Conservation (phyloP, 371 early-diverging fungal genomes). For the Entomophthora muscae region DNA sequence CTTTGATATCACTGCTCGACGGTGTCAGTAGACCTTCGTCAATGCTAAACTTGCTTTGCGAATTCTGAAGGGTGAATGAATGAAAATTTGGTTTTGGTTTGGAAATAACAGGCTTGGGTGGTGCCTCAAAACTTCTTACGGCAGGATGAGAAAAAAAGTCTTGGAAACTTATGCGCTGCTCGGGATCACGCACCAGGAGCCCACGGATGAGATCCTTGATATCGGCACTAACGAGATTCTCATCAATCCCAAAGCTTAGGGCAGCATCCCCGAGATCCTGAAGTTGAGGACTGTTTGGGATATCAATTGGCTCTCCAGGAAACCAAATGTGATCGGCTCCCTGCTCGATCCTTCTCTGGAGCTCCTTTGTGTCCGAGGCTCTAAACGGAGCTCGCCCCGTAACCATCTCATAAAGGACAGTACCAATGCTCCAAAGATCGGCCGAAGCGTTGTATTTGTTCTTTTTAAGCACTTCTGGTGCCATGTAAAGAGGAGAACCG, state of each 20-base stretch:
- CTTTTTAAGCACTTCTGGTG: slow-evolving; percentile 83
- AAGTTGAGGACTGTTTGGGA: slow-evolving; percentile 3
- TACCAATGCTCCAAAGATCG: slow-evolving; percentile 94
- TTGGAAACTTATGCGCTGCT: slow-evolving; percentile 73
- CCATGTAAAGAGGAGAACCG: slow-evolving; percentile 94
- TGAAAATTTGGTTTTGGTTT: neutral
- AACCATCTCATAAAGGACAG: slow-evolving; percentile 85
- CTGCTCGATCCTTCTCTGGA: slow-evolving; percentile 68
- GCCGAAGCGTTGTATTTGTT: slow-evolving; percentile 87
- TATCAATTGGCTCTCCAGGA: slow-evolving; percentile 29
- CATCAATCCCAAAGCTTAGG: neutral
- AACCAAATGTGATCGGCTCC: slow-evolving; percentile 64
- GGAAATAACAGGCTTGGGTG: neutral
- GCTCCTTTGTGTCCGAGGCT: slow-evolving; percentile 82
- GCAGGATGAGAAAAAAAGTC: slow-evolving; percentile 79
- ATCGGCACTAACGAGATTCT: slow-evolving; percentile 18
- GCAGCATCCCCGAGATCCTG: slow-evolving; percentile 21
- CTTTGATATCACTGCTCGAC: too few species aligned
- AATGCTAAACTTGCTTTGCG: neutral
- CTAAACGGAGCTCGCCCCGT: slow-evolving; percentile 80
- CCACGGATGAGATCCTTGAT: slow-evolving; percentile 63
- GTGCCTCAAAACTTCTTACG: slow-evolving; percentile 14
- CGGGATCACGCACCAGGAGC: slow-evolving; percentile 66
- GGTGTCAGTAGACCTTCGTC: too few species aligned
- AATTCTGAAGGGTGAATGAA: neutral